Evolutionary conservation across 2,329 filamentous ascomycete genomes (phyloP).

Genomic region (Aspergillus pseudoterreus): DNA sequence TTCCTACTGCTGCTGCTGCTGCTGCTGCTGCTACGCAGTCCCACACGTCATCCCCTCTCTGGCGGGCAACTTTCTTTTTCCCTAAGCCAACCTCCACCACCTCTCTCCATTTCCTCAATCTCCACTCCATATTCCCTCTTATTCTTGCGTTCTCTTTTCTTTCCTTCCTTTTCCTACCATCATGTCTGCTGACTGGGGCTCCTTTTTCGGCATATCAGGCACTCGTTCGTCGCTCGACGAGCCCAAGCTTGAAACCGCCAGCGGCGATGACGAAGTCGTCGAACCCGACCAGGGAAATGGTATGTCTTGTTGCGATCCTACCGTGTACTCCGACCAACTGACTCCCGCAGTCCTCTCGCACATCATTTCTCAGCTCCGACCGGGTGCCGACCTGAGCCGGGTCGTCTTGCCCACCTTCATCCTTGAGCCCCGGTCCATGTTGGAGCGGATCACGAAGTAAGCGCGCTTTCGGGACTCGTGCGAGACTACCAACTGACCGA

Average conservation of each 20-base stretch:
- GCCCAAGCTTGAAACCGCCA: conserved; percentile 32
- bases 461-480: not conserved
- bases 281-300: conserved; percentile 93
- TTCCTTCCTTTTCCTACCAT: conserved; percentile 3
- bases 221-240: conserved; percentile 58
- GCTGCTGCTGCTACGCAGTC: not conserved
- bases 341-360: conserved; percentile 73
- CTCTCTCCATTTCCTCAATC: not conserved
- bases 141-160: not conserved
- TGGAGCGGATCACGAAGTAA: conserved; percentile 97
- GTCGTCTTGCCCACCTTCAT: conserved; percentile 97
- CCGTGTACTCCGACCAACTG: not conserved
- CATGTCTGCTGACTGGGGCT: conserved; percentile 27
- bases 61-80: conserved; percentile 4
- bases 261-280: conserved; percentile 72
- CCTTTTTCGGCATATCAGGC: conserved; percentile 32
- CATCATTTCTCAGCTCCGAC: conserved; percentile 94
- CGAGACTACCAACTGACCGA: conserved; percentile 12
- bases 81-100: conserved; percentile 7
- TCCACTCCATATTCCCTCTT: not conserved
- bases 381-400: conserved; percentile 89
- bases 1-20: not conserved
- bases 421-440: conserved; percentile 93
- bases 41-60: conserved; percentile 16
- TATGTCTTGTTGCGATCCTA: conserved; percentile 44